Base-by-base conservation (phyloP, 768 basidiomycete genomes). In the Pholiota microspora region DNA sequence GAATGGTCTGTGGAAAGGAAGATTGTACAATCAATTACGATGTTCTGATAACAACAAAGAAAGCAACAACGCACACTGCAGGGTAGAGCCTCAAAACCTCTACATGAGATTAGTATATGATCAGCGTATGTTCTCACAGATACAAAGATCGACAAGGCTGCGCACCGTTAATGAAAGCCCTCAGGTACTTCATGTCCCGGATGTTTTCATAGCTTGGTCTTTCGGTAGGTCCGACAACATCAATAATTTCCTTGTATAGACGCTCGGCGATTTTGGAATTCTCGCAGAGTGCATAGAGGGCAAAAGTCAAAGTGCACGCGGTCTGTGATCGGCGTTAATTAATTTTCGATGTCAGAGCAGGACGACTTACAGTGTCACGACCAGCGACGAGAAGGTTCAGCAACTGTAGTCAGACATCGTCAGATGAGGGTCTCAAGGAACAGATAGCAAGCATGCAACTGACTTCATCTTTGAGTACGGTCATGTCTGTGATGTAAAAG, bases 331-430 rank as follows among this genome's bases (percentile, higher is more conserved):
- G 4, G 32, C 23, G 12, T 6, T 5, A 4, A 4, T 2, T 28
- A 24, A 21, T 16, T 18, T 10, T 5, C 10, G 6, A 9, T 23
- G 24, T 36, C 4, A 2, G 3, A 31, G 15, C 10, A 23, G 10
- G 13, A 1, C 12, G 6, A 54, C 69, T 15, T 54, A 71, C 74
- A 0, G 80, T 83, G 53, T 83, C 82, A 23, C 79, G 70, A 10
- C 77, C 79, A 9, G 80, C 79, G n/a, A 81, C 68, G 13, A 79
- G 62, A 44, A 82, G 76, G 59, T 80, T 80, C 13, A 79, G 58
- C 3, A 61, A 77, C 78, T 54, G 67, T 69, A 23, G 21, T 40
- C 16, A 23, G 21, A 21, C 12, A n/a, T 74, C 62, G 31, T 8
- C 6, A 45, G 40, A 15, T 47, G 40, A 42, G 29, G n/a, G 49